Base-by-base conservation (phyloP, 371 early-diverging fungal species). In the Mortierella sp. region DNA sequence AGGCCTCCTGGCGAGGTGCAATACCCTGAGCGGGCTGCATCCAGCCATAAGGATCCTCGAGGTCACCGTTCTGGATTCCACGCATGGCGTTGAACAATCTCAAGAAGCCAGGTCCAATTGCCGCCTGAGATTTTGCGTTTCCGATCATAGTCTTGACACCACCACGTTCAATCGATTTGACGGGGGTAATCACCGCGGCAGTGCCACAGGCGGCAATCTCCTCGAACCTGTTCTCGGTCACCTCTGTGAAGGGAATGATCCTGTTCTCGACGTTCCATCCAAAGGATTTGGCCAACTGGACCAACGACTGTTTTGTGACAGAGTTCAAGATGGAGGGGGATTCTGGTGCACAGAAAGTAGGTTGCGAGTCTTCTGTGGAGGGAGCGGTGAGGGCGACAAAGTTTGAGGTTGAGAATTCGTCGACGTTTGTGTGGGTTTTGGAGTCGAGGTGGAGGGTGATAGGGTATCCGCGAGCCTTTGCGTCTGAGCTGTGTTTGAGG, bases 371-470 rank as follows among this genome's bases (percentile, higher is more conserved):
- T 43, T 86, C 89, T 43, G 59, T 13, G 46, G 78, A 75, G 37
- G 92, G 89, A 71, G 80, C 78, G 26, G 92, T 93, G 34, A 95
- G 78, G 19, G 92, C 96, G n/a, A 93, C 93, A 90, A 95, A 96
- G 87, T 96, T 96, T 80, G 94, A 93, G 5, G 96, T 95, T 10
- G 94, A 93, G 81, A 96, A 96, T 85, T 96, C 96, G 72, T 96
- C 96, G 67, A 96, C 90, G 74, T 92, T 90, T 13, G 89, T 89
- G 82, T 90, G 90, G 0, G 93, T 92, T 81, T 90, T 90, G 55
- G 95, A 79, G 81, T 96, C 96, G 71, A 96, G 89, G 85, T 94
- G 95, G 44, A 96, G 90, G 14, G 93, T 93, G 77, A 96, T 91
- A 37, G 92, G 88, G 82, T 91, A 95, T 19, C 95, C 96, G 51